Evolutionary conservation across 305 asterid species (phyloP).

Genomic region (Striga hermonthica): DNA sequence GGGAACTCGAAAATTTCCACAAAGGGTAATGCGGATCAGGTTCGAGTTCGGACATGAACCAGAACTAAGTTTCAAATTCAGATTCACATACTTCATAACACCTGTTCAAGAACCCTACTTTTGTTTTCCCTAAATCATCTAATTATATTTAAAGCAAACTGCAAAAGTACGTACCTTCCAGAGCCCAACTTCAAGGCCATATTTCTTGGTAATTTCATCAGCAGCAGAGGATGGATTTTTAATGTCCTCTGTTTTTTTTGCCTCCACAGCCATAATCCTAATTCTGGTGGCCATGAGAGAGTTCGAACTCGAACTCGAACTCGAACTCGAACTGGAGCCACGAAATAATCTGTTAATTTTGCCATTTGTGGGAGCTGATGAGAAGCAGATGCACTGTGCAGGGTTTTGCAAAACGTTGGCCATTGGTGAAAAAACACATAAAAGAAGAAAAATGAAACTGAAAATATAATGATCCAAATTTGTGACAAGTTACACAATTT

Average conservation of each 20-base stretch:
- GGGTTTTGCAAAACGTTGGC: conserved; percentile 47
- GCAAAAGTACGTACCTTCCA: conserved; percentile 64
- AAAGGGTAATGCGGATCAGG: too few relatives aligned
- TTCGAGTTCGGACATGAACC: too few relatives aligned
- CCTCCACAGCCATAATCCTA: conserved; percentile 70
- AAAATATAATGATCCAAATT: conserved; percentile 30
- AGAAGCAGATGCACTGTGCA: conserved; percentile 31
- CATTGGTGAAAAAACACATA: conserved; percentile 34
- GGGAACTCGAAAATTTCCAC: too few relatives aligned
- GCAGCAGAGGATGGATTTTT: conserved; percentile 57
- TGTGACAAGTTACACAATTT: conserved; percentile 48
- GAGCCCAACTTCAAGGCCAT: conserved; percentile 90
- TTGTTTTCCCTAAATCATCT: too few relatives aligned
- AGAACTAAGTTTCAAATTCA: too few relatives aligned
- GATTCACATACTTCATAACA: too few relatives aligned
- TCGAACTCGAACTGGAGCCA: conserved; percentile 24
- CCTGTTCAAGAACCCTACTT: too few relatives aligned
- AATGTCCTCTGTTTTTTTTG: conserved; percentile 66
- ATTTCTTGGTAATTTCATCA: conserved; percentile 72
- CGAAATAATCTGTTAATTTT: conserved; percentile 27
- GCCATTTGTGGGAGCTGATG: conserved; percentile 27
- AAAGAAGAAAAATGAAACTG: not conserved
- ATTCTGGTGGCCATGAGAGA: too few relatives aligned
- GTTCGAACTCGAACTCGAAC: too few relatives aligned
- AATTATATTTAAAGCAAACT: not conserved